Conservation (phyloP, 2,329 filamentous ascomycete species). For the Periconia digitata region DNA sequence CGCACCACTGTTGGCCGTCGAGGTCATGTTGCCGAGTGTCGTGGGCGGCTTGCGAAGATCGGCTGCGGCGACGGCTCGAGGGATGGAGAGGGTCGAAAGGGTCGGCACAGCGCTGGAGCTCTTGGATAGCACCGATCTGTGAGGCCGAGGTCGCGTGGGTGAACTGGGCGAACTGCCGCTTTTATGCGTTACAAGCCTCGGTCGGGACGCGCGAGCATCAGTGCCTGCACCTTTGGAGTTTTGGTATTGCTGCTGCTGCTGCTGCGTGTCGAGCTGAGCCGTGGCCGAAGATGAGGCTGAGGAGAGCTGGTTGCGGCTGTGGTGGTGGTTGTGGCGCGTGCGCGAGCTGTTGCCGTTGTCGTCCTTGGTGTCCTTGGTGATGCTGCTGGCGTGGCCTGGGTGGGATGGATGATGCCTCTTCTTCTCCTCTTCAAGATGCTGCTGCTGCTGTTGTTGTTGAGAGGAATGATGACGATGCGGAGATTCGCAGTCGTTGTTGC, state of each 20-base stretch:
- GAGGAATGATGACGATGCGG: not conserved
- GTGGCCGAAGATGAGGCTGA: too few species aligned
- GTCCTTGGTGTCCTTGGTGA: not conserved
- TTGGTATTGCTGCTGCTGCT: not conserved
- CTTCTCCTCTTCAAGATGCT: too few species aligned
- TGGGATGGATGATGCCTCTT: not conserved
- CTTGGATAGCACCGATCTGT: conserved; percentile 39
- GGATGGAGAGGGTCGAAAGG: conserved; percentile 41
- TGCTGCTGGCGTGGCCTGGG: conserved; percentile 1
- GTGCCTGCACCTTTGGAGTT: conserved; percentile 14
- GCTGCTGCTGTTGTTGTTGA: not conserved
- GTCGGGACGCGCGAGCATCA: conserved; percentile 32
- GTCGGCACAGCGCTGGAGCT: conserved; percentile 49
- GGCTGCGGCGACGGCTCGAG: conserved; percentile 27
- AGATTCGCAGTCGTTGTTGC: not conserved
- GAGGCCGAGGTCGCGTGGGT: conserved; percentile 20
- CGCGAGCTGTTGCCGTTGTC: conserved; percentile 13
- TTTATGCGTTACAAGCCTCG: conserved; percentile 35
- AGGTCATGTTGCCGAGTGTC: conserved; percentile 28
- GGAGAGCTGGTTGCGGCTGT: too few species aligned
- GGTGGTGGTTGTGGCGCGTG: conserved; percentile 2
- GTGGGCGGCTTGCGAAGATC: conserved; percentile 23
- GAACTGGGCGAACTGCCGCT: conserved; percentile 29
- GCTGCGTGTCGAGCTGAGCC: not conserved
- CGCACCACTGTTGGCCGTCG: conserved; percentile 45